Evolutionary conservation across 805 yeast species (phyloP), one percentile per base, ranked within the genome.

Genomic region (Lipomyces lipofer): DNA sequence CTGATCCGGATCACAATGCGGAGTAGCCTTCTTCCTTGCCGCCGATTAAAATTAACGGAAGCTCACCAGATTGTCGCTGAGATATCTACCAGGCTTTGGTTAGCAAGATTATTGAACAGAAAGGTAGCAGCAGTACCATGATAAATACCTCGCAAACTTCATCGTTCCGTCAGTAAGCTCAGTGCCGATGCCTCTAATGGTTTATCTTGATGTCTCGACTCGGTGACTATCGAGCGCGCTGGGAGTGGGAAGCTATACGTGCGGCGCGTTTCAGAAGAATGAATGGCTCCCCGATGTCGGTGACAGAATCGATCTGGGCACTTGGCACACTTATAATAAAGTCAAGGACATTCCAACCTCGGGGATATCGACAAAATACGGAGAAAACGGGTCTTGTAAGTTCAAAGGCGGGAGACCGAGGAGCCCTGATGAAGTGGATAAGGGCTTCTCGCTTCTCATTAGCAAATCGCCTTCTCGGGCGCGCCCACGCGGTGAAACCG

Each of bases 111-210:
- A 22, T 8, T 6, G 4, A 3, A 12, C 10, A 24, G 6, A 22
- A 4, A 30, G 17, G 6, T 22, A 44, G 47, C 21, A 9, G 38
- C 12, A 10, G n/a, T 15, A 9, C 27, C 8, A 32, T n/a, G 15
- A 12, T 8, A 56, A 65, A 22, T 54, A 65, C 67, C 63, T 47
- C 15, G 66, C 69, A 47, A 65, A 65, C 54, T 65, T 65, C 69
- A 66, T 65, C 22, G 21, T 39, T 50, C 21, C 15, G 12, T 36
- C 36, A 27, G 2, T 22, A 13, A 32, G 19, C 24, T 13, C n/a
- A 17, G 7, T 25, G 22, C 17, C 8, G 12, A 33, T 9, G 4
- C n/a, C n/a, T n/a, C n/a, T n/a, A n/a, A n/a, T n/a, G n/a, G n/a
- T n/a, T n/a, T n/a, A n/a, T n/a, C n/a, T n/a, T n/a, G n/a, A n/a